Percentiles rank a stretch among this genome's conserved stretches.
Evolutionary conservation across 805 yeast species (phyloP).

Genomic region (Citeromyces matritensis): DNA sequence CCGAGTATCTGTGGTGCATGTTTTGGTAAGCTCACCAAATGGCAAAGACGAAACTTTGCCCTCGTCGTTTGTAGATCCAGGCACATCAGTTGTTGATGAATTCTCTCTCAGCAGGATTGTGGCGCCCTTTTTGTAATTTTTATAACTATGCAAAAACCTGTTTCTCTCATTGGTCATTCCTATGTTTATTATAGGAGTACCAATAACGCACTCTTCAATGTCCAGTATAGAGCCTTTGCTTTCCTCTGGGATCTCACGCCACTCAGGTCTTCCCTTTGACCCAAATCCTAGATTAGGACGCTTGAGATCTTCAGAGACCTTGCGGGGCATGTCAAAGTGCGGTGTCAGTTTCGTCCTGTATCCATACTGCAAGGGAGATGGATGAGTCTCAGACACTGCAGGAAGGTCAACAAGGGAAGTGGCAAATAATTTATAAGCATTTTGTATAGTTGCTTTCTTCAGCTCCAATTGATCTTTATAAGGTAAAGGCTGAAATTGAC

Average conservation of each 20-base stretch:
- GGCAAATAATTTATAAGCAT: slow-evolving; percentile 73
- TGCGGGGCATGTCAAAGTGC: slow-evolving; percentile 73
- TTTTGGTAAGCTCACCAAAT: slow-evolving; percentile 19
- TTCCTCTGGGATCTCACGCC: slow-evolving; percentile 30
- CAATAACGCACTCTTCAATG: slow-evolving; percentile 88
- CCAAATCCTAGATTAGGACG: slow-evolving; percentile 84
- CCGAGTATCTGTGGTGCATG: slow-evolving; percentile 69
- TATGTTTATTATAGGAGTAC: slow-evolving; percentile 61
- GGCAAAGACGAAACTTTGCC: slow-evolving; percentile 21
- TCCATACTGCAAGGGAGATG: slow-evolving; percentile 60
- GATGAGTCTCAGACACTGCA: slow-evolving; percentile 25
- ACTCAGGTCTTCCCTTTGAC: slow-evolving; percentile 60
- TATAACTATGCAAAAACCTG: slow-evolving; percentile 30
- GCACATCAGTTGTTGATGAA: slow-evolving; percentile 17
- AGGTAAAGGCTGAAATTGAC: slow-evolving; percentile 75
- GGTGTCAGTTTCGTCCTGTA: slow-evolving; percentile 95
- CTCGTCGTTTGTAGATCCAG: slow-evolving; percentile 28
- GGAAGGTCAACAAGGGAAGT: slow-evolving; percentile 47
- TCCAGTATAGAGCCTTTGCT: slow-evolving; percentile 55
- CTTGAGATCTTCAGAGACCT: slow-evolving; percentile 13
- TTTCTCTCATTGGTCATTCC: slow-evolving; percentile 62
- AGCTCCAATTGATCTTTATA: slow-evolving; percentile 61
- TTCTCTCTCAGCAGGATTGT: slow-evolving; percentile 77
- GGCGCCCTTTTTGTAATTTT: slow-evolving; percentile 59
- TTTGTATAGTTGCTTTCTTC: slow-evolving; percentile 60